Percentiles rank a stretch among this genome's conserved stretches.
These are phyloP conservation scores for Pythium rishiriense DNA, from an alignment of 352 stramenopile species.

Conservation along the genomic window DNA sequence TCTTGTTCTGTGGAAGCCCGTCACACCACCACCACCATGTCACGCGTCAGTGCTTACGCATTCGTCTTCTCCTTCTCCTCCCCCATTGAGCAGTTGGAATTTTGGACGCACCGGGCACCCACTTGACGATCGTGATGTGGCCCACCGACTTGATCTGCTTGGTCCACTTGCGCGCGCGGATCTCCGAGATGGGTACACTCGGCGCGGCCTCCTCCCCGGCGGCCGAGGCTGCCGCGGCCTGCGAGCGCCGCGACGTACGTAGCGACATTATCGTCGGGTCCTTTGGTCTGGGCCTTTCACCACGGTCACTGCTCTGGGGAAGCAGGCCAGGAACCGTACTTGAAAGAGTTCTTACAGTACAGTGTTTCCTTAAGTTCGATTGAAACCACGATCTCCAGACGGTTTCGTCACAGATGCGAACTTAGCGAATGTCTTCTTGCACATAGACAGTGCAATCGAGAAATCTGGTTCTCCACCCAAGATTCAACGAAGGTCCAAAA, in stretches of 20 bases:
- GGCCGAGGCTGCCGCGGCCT: slow-evolving; percentile 26
- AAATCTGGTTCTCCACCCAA: slow-evolving; percentile 13
- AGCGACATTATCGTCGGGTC: slow-evolving; percentile 46
- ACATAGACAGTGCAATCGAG: slow-evolving; percentile 1
- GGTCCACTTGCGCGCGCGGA: slow-evolving; percentile 74
- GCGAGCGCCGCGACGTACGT: slow-evolving; percentile 37
- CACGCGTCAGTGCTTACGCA: not conserved
- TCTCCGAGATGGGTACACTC: slow-evolving; percentile 55
- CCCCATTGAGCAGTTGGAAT: not conserved
- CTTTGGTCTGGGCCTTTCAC: not conserved
- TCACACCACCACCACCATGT: too few species aligned
- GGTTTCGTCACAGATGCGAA: slow-evolving; percentile 12
- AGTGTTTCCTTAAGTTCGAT: slow-evolving; percentile 9
- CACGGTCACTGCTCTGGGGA: not conserved
- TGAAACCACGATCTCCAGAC: not conserved
- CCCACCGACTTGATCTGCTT: slow-evolving; percentile 71
- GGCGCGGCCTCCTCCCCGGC: slow-evolving; percentile 33
- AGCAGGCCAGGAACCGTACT: slow-evolving; percentile 8
- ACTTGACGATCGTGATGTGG: slow-evolving; percentile 72
- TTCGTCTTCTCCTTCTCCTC: not conserved
- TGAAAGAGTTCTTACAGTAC: not conserved
- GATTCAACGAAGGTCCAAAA: not conserved
- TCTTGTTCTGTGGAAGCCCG: slow-evolving; percentile 38
- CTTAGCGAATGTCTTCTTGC: slow-evolving; percentile 6
- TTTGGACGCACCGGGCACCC: slow-evolving; percentile 53